These are phyloP conservation scores for Penicillium sp. DNA, from an alignment of 2,329 filamentous ascomycete genomes.

Conservation along the genomic window DNA sequence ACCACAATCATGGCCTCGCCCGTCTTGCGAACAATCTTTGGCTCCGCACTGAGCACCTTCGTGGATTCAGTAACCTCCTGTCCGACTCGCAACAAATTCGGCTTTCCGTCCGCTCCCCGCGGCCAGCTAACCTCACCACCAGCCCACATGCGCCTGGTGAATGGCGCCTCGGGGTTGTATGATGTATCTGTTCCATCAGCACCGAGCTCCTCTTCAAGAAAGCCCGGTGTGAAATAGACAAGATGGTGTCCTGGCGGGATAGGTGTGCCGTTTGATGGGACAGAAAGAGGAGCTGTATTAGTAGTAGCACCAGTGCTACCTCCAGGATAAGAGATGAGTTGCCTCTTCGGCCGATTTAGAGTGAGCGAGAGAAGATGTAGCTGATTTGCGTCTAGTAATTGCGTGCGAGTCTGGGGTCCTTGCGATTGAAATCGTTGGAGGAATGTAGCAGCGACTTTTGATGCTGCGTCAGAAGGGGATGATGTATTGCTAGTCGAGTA, in stretches of 20 bases:
- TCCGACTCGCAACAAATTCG: slow-evolving; percentile 39
- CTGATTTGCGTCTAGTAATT: slow-evolving; percentile 60
- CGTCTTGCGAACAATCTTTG: slow-evolving; percentile 47
- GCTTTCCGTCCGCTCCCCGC: slow-evolving; percentile 20
- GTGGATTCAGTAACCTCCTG: slow-evolving; percentile 54
- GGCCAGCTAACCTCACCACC: slow-evolving; percentile 66
- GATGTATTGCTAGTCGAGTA: neutral
- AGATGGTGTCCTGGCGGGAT: slow-evolving; percentile 70
- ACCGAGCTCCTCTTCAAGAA: slow-evolving; percentile 61
- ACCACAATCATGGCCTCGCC: slow-evolving; percentile 58
- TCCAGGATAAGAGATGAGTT: slow-evolving; percentile 37
- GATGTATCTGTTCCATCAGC: slow-evolving; percentile 79
- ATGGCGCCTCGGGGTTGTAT: slow-evolving; percentile 70
- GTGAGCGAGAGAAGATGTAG: slow-evolving; percentile 60
- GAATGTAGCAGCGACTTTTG: slow-evolving; percentile 37
- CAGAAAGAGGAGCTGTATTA: slow-evolving; percentile 29
- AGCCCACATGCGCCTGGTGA: slow-evolving; percentile 80
- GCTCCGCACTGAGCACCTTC: slow-evolving; percentile 48
- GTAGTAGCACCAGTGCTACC: slow-evolving; percentile 19
- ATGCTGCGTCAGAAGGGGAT: slow-evolving; percentile 16
- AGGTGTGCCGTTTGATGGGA: slow-evolving; percentile 39
- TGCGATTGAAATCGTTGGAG: slow-evolving; percentile 40
- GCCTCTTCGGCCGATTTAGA: slow-evolving; percentile 44
- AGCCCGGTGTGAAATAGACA: slow-evolving; percentile 76
- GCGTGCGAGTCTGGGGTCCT: slow-evolving; percentile 42